Conservation (phyloP, 768 basidiomycete species). For the Trametes elegans region DNA sequence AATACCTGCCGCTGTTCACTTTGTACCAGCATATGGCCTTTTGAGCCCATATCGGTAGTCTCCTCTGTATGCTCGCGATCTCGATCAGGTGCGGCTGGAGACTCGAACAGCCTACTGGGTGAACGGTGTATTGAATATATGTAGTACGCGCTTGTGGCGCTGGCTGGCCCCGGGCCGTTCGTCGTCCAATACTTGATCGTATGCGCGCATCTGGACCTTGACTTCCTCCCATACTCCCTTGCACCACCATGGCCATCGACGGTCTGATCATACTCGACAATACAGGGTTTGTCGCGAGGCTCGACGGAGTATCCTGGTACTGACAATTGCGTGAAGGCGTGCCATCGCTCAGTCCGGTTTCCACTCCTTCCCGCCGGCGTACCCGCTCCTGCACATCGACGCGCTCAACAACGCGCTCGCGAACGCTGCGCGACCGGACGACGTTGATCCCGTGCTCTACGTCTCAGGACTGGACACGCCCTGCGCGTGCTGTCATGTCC, state of each 20-base stretch:
- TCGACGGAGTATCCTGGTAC: neutral
- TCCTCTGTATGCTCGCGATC: no score
- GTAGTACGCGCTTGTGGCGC: neutral
- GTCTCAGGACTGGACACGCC: slow-evolving; percentile 50
- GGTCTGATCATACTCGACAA: slow-evolving; percentile 78
- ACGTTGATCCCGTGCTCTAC: slow-evolving; percentile 75
- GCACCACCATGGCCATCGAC: slow-evolving; percentile 64
- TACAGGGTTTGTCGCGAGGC: slow-evolving; percentile 52
- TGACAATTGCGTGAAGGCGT: slow-evolving; percentile 16
- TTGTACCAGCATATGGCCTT: no score
- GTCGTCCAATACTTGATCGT: neutral
- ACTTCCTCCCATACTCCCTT: neutral
- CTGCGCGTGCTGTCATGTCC: slow-evolving; percentile 84
- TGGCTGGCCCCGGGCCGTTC: neutral
- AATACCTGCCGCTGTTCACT: no score
- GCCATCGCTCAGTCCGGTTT: slow-evolving; percentile 92
- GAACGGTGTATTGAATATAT: neutral
- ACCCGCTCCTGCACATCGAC: slow-evolving; percentile 85
- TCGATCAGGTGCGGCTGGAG: no score
- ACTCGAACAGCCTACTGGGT: no score
- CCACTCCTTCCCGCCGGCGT: slow-evolving; percentile 69
- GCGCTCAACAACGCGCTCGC: slow-evolving; percentile 72
- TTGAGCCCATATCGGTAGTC: no score
- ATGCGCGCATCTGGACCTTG: neutral
- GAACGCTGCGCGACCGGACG: slow-evolving; percentile 49